These are phyloP conservation scores for Exidia glandulosa DNA, from an alignment of 768 basidiomycete genomes.

Conservation along the genomic window DNA sequence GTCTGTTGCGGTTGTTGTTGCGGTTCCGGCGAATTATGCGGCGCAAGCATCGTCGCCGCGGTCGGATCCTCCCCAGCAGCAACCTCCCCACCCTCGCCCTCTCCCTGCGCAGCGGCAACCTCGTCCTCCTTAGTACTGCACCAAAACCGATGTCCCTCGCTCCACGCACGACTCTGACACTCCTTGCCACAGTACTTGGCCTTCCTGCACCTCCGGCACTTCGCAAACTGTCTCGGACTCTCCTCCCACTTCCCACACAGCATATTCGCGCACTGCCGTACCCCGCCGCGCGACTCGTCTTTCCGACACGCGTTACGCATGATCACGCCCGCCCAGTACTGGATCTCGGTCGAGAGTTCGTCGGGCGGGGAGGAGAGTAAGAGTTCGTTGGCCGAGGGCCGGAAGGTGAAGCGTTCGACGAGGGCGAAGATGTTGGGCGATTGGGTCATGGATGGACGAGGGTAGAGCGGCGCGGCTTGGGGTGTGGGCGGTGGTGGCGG, in stretches of 20 bases:
- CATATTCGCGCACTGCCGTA: constrained; percentile 98
- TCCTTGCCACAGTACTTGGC: constrained; percentile 98
- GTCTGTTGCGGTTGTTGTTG: no score
- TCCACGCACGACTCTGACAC: constrained; percentile 94
- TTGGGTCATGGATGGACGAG: constrained; percentile 16
- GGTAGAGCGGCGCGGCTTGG: constrained; percentile 17
- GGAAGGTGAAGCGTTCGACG: constrained; percentile 93
- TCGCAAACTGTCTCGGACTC: constrained; percentile 90
- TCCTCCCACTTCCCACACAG: constrained; percentile 91
- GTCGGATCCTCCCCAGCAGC: no score
- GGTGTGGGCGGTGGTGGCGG: constrained; percentile 11
- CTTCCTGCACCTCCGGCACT: constrained; percentile 90
- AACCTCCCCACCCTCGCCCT: neutral
- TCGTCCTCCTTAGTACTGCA: constrained; percentile 58
- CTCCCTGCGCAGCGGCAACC: neutral
- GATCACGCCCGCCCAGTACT: constrained; percentile 99
- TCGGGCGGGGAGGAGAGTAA: constrained; percentile 58
- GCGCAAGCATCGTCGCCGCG: no score
- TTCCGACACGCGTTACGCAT: constrained; percentile 99
- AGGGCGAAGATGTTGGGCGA: constrained; percentile 92
- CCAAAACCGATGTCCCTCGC: constrained; percentile 93
- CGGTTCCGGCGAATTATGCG: no score
- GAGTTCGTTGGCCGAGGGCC: constrained; percentile 73
- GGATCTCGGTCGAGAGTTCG: constrained; percentile 76
- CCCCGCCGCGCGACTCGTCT: constrained; percentile 86